These are phyloP conservation scores for Umbelopsis sp. DNA, from an alignment of 192 early-diverging fungal genomes.

Conservation along the genomic window DNA sequence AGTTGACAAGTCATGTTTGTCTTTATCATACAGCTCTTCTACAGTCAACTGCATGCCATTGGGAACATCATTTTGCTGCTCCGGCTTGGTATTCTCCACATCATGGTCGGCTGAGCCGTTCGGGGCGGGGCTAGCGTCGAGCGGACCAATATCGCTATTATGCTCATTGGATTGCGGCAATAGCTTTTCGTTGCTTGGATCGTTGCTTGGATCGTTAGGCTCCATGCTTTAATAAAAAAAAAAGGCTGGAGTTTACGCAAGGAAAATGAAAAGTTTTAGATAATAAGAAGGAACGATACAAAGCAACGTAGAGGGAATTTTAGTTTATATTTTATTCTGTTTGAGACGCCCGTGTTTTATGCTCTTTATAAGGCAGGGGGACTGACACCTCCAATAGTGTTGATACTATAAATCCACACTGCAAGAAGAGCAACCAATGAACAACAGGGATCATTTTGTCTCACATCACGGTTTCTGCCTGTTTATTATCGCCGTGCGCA, in stretches of 20 bases:
- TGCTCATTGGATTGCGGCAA: not conserved
- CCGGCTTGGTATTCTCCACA: not conserved
- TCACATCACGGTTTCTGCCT: conserved; percentile 22
- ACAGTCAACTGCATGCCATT: conserved; percentile 51
- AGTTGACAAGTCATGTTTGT: conserved; percentile 77
- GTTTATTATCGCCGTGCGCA: conserved; percentile 10
- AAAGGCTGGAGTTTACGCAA: not conserved
- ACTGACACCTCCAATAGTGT: not conserved
- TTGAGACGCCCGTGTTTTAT: conserved; percentile 2
- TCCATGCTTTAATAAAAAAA: conserved; percentile 6
- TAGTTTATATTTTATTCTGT: conserved; percentile 1
- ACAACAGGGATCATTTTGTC: not conserved
- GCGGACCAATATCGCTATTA: not conserved
- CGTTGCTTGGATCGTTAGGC: conserved; percentile 9
- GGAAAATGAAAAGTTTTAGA: not conserved
- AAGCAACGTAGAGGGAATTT: not conserved
- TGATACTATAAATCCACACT: not conserved
- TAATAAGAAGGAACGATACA: not conserved
- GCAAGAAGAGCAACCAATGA: too few species aligned
- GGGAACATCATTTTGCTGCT: not conserved
- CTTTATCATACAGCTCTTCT: conserved; percentile 80
- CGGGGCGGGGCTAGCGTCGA: not conserved
- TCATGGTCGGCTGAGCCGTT: not conserved
- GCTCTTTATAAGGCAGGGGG: not conserved
- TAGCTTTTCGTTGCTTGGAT: conserved; percentile 11